Conservation (phyloP, 2,329 filamentous ascomycete genomes). For the Amauroascus verrucosus region DNA sequence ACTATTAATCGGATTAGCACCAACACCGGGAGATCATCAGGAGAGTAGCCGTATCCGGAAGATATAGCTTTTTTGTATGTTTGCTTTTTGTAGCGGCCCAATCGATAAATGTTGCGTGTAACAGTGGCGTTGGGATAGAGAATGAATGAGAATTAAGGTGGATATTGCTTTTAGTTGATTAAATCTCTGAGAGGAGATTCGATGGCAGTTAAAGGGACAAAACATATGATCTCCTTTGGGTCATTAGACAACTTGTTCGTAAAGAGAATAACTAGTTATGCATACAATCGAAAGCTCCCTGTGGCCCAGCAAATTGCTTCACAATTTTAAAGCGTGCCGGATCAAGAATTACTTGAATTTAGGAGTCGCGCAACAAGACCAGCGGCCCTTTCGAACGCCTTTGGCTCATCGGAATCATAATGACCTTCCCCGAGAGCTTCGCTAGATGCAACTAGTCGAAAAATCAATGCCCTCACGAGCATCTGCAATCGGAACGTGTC, state of each 20-base stretch:
- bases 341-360: too few relatives aligned
- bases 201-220: too few relatives aligned
- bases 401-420: not conserved
- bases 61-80: not conserved
- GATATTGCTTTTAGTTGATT: not conserved
- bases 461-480: slow-evolving; percentile 14
- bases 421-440: slow-evolving; percentile 2
- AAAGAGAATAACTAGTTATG: too few relatives aligned
- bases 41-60: not conserved
- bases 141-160: not conserved
- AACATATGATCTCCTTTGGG: too few relatives aligned
- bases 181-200: too few relatives aligned
- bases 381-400: slow-evolving; percentile 3
- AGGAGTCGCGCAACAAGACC: not conserved
- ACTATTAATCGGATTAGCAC: not conserved
- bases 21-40: not conserved
- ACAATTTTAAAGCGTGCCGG: too few relatives aligned
- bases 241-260: too few relatives aligned
- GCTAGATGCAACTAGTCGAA: slow-evolving; percentile 10
- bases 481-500: slow-evolving; percentile 10
- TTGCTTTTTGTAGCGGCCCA: slow-evolving; percentile 1
- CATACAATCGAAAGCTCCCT: too few relatives aligned
- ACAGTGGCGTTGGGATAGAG: not conserved
- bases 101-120: not conserved
- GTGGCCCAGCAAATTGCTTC: too few relatives aligned